Evolutionary conservation across 73 alveolate genomes (phyloP).

Genomic region (Tetrahymena borealis): DNA sequence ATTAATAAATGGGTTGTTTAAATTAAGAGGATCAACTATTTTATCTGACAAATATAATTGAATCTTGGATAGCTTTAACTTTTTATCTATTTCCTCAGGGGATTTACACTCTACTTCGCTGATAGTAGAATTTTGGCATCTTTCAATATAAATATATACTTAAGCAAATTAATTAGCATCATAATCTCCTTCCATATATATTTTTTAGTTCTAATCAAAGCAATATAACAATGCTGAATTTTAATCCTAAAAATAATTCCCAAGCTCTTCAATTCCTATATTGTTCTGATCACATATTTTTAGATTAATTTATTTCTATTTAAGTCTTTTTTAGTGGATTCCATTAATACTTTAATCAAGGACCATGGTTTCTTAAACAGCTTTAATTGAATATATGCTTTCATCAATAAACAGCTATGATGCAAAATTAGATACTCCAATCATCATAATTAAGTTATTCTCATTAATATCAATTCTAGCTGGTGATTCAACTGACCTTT

Average conservation of each 20-base stretch:
- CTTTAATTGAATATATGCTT: not conserved
- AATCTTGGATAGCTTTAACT: not conserved
- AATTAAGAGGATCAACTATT: not conserved
- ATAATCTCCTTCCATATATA: not conserved
- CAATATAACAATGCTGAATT: not conserved
- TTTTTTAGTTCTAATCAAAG: not conserved
- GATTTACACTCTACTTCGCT: not conserved
- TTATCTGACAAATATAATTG: not conserved
- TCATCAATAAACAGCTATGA: not conserved
- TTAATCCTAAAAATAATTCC: not conserved
- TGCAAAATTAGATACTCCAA: not conserved
- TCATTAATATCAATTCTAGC: not conserved
- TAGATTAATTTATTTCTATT: not conserved
- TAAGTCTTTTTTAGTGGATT: not conserved
- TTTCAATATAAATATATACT: not conserved
- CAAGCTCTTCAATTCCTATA: not conserved
- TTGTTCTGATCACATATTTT: not conserved
- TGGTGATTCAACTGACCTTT: not conserved
- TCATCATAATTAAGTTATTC: not conserved
- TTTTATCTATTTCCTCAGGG: not conserved
- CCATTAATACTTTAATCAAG: not conserved
- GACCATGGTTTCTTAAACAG: not conserved
- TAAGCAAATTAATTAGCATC: not conserved
- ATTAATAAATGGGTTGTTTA: not conserved
- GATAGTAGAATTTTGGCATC: not conserved